Base-by-base conservation (phyloP, 2,329 filamentous ascomycete genomes). In the Harringtonia aguacate region DNA sequence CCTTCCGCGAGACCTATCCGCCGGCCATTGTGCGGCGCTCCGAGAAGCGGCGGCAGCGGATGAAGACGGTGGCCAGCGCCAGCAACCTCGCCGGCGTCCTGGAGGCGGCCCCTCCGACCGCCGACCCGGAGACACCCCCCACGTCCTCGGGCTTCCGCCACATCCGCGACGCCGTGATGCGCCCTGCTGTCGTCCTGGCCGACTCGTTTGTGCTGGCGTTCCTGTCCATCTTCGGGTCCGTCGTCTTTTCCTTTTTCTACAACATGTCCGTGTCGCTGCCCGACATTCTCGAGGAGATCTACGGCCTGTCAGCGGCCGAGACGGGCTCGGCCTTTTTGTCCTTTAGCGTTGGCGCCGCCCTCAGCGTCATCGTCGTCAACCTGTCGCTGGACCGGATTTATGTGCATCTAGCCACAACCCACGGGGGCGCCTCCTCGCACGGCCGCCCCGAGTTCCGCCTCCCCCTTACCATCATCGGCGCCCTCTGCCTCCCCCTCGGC, bases 391-490 rank as follows among this genome's bases (percentile, higher is more conserved):
- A 79, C 56, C 61, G 61, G 28, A 69, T 78, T 44, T 78, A 77
- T 56, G 53, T 73, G 36, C 55, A 58, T 21, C 63, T 77, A 10
- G 63, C 36, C 41, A 54, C 7, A 53, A 66, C 47, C 49, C 38
- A 39, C 13, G 47, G 48, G 29, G 37, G 18, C n/a, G 14, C 12
- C 28, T 28, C 27, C 31, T 22, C 14, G 8, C 15, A 33, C n/a
- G 71, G 66, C 6, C 61, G 60, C 8, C 73, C 75, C 2, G 75
- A 79, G 53, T 71, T 67, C 53, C 70, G 73, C 1, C 66, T 79
- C 1, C 75, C 75, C 0, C 57, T 78, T 0, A 53, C 63, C 33
- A 65, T 75, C n/a, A 24, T 69, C 20, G 69, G 71, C 9, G 66
- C 60, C 2, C 52, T 73, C 30, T 36, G 60, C 1, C 56, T 77